Base-by-base conservation (phyloP, 768 basidiomycete species). In the Daedalea quercina region DNA sequence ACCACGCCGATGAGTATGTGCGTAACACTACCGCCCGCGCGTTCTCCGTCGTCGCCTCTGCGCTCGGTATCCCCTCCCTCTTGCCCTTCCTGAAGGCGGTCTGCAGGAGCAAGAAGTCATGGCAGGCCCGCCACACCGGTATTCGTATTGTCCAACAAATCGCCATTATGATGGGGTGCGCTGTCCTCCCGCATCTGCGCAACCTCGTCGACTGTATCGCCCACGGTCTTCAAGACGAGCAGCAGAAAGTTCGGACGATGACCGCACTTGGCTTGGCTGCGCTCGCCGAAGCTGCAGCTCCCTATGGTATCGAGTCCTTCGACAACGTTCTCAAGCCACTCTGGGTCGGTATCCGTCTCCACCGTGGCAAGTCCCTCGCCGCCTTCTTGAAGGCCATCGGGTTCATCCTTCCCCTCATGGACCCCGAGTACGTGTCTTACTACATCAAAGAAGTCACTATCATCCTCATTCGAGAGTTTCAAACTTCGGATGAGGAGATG, bases 161-260 rank as follows among this genome's bases (percentile, higher is more conserved):
- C 47, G 95, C 96, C 19, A 95, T 97, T 64, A 97, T 98, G 94
- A 98, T 98, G 94, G 95, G 95, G 17, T 98, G 96, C 61, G 95
- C 95, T 17, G 93, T 98, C 22, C 80, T 99, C 1, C 96, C 96
- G 15, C 96, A 98, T 70, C 77, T 99, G 37, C 87, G 94, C 46
- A 98, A 97, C 63, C 77, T 99, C 42, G 96, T 99, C 23, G 91
- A 94, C 56, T 93, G 95, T 58, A 93, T 99, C 47, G 92, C 94
- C 47, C 89, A 91, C 64, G 94, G 93, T 35, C 73, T 94, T 47
- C 82, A 89, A 43, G 94, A 96, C 63, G 94, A 96, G 61, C 94
- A 96, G 70, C 92, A 94, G 68, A 96, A 96, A 64, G 94, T 96
- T 47, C 77, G 90, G 59, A 96, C 94, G 3, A 95, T 95, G 94